A percentile compares a stretch with the other conserved stretches of the same genome.
Evolutionary conservation across 1,284 basidiomycete genomes (phyloP).

Genomic region (Rugosomyces carneus): DNA sequence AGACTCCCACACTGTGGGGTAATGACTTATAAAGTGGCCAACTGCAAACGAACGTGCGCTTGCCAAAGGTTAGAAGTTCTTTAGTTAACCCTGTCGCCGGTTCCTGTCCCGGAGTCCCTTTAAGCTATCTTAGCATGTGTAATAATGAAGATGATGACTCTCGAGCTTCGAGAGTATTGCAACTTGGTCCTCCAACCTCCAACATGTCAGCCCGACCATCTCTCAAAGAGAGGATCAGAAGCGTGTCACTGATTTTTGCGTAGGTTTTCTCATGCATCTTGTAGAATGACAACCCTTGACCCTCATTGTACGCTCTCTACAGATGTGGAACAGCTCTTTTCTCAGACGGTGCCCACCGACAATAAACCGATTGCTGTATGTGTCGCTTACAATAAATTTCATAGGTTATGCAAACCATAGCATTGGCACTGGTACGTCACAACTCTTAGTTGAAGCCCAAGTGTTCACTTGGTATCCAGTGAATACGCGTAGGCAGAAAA

Average conservation of each 20-base stretch:
- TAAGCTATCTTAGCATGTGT: too few species aligned
- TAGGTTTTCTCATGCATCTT: background rate
- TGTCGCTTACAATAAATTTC: background rate
- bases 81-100: background rate
- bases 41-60: too few species aligned
- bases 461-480: background rate
- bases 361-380: background rate
- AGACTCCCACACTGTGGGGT: too few species aligned
- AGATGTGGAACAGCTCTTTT: background rate
- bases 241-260: background rate
- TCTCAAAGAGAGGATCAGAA: background rate
- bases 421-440: background rate
- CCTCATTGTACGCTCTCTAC: background rate
- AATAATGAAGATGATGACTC: too few species aligned
- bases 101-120: too few species aligned
- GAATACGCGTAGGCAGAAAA: background rate
- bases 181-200: background rate
- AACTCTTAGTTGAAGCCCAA: background rate
- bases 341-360: conserved; percentile 9
- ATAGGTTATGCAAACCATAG: background rate
- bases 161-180: too few species aligned
- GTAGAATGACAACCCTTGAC: background rate
- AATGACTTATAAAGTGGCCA: too few species aligned
- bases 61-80: background rate
- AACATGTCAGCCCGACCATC: background rate